Conservation (phyloP, 1,139 yeast genomes). For the Yarrowia galli region DNA sequence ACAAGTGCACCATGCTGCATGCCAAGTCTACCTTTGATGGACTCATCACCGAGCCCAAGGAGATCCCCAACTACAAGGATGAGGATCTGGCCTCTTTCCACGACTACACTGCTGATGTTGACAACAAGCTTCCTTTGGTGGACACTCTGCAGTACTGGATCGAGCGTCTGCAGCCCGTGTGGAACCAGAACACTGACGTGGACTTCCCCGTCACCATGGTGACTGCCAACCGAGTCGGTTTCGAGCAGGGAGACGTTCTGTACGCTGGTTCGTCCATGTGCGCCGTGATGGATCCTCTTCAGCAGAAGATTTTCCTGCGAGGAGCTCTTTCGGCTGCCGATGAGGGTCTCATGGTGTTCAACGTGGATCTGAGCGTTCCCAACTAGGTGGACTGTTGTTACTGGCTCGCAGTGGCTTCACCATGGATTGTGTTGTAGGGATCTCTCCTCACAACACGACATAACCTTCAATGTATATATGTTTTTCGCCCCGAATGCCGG, state of each 20-base stretch:
- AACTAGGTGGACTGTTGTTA: background rate
- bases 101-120: conserved; percentile 17
- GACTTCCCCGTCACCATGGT: conserved; percentile 49
- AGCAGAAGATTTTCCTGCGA: conserved; percentile 27
- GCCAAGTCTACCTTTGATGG: conserved; percentile 38
- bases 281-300: conserved; percentile 24
- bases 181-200: conserved; percentile 42
- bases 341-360: conserved; percentile 30
- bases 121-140: conserved; percentile 30
- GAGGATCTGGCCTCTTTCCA: conserved; percentile 53
- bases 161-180: conserved; percentile 42
- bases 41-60: conserved; percentile 12
- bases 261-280: conserved; percentile 68
- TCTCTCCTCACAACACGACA: background rate
- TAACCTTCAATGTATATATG: conserved; percentile 10
- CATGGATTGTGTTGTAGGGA: no score
- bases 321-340: conserved; percentile 34
- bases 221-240: conserved; percentile 75
- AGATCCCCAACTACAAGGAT: conserved; percentile 41
- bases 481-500: background rate
- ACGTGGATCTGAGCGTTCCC: conserved; percentile 23
- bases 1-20: conserved; percentile 25
- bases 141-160: conserved; percentile 37
- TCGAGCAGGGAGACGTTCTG: conserved; percentile 65
- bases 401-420: no score